Evolutionary conservation across 2,329 filamentous ascomycete genomes (phyloP), one percentile per base, ranked within the genome.

Genomic region (Cyphellophora europaea): DNA sequence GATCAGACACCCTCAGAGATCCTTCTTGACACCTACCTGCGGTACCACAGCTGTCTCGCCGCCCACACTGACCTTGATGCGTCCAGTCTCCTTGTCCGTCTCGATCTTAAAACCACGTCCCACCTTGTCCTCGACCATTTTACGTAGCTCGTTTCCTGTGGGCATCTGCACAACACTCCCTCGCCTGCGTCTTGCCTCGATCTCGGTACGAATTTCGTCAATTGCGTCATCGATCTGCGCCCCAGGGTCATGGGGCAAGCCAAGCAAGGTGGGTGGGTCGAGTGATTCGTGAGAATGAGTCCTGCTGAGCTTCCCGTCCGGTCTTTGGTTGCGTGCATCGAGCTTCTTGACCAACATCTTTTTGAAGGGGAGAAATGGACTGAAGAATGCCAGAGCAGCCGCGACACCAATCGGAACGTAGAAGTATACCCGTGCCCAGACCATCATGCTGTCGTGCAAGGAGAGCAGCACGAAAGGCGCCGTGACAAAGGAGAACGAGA

Each of bases 401-500:
- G 66, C 59, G 1, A 82, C 82, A 46, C 77, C 79, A 42, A 88
- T 53, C 36, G 91, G 66, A 19, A 74, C 77, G 59, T 93, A 98
- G 63, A 87, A 96, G 62, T 94, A 91, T 21, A 95, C 82, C 27
- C 83, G 76, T 0, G 74, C 63, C 91, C 91, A 98, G 38, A 84
- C 79, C 2, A 69, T 63, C 27, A 93, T 58, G 6, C 81, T 88
- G 41, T 77, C 72, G 12, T 67, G 61, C 45, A 95, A 76, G 14
- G 69, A 69, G 15, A 98, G 79, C 25, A 95, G 66, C 29, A 95
- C 72, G 60, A 98, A 98, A 0, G 91, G 91, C 1, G 80, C 72
- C 1, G 79, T 83, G 34, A 76, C 74, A 58, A 93, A 98, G 30
- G 80, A 79, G 58, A 96, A 87, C 2, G 77, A 74, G n/a, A 80